Evolutionary conservation across 208 protist genomes (phyloP), one percentile per base, ranked within the genome.

Genomic region (Tritrichomonas foetus): DNA sequence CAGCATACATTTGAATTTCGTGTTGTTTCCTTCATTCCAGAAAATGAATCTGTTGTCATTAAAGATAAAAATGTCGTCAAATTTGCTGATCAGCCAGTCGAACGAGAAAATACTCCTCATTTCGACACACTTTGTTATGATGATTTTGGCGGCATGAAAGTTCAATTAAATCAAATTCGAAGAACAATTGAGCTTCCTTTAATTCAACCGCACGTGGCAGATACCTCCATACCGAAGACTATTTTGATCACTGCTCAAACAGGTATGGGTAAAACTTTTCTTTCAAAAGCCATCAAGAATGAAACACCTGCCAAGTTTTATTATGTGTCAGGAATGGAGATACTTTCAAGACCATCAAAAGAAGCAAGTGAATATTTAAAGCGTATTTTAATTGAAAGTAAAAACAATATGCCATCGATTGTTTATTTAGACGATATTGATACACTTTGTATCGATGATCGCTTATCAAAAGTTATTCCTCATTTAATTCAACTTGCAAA

Each of bases 381-480:
- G 53, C 5, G 16, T 16, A 16, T 61, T 22, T 61, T 61, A 61
- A 5, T 5, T 16, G 53, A 61, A 61, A 16, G 11, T 22, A 61
- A 16, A 22, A 61, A 61, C 16, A 61, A 61, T 61, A 16, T 22
- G 16, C 78, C 78, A 39, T 89, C 22, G 8, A 89, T 89, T 57
- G 27, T 89, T 61, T 89, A 44, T 27, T 27, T 89, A 39, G 78
- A 89, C 39, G 78, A 89, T 16, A 89, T 89, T 89, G 78, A 89
- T 89, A 39, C 47, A n/a, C 33, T 89, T 39, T 53, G 5, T 61
- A 61, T 61, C 5, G 53, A 61, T 61, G 16, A 61, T 61, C 53
- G 53, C 53, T 61, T 61, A 61, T 61, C 53, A 22, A 61, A 61
- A 61, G 53, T 61, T 61, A 22, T 61, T 16, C 53, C 53, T 61